Base-by-base conservation (phyloP, 371 early-diverging fungal genomes). In the Mucor indicus region DNA sequence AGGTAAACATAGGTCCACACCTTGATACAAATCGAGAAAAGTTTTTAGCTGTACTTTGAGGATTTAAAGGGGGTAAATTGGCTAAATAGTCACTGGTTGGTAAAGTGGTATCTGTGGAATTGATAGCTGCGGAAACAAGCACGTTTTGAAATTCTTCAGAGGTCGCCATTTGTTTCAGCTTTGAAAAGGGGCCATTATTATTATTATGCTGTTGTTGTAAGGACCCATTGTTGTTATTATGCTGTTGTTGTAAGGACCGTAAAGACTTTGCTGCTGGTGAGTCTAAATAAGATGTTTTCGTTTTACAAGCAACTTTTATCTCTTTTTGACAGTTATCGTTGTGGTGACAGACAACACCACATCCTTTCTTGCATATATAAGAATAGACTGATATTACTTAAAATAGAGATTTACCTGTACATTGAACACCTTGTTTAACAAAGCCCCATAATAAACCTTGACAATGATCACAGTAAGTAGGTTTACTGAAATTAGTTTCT, bases 21-120 rank as follows among this genome's bases (percentile, higher is more conserved):
- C 73, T 55, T 11, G 71, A 62, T 0, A 66, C 71, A 44, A 76
- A 70, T 5, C 77, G 58, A 12, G 66, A 55, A 47, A 72, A 76
- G 40, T 69, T 76, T 32, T 72, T 70, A 0, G 71, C 63, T 16
- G 73, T 68, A 27, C 53, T 52, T 37, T 75, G 76, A 5, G 72
- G 64, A 43, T 62, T 64, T 8, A 75, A 31, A 4, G 69, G 64
- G 6, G 68, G 68, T 37, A 66, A 44, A 40, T 65, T 60, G 21
- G 67, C 72, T 1, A 66, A 42, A 32, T 75, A 69, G 23, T 62
- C 57, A 23, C 53, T 65, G 0, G 56, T 43, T 9, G 71, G 68
- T 33, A 52, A 47, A 2, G 50, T 53, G 10, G 53, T 41, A 38
- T 65, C 64, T 12, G 49, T 21, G n/a, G 69, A 62, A 43, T 67